These are phyloP conservation scores for Cordyceps farinosa DNA, from an alignment of 2,329 filamentous ascomycete species.

Conservation along the genomic window DNA sequence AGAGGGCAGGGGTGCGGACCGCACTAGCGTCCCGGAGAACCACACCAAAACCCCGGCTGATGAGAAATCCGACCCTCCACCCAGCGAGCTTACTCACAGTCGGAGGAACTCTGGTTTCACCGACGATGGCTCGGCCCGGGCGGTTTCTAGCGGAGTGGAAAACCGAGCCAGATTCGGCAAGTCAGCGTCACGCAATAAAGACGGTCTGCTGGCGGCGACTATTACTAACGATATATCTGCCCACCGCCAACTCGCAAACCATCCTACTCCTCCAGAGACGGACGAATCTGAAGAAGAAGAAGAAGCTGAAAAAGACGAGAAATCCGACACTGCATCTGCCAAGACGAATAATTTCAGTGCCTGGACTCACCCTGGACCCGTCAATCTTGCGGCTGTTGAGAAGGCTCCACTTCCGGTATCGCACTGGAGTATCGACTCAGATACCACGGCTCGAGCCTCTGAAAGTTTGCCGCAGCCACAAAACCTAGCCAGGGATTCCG, in stretches of 20 bases:
- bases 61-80: slow-evolving; percentile 10
- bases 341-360: neutral
- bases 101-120: slow-evolving; percentile 12
- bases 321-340: slow-evolving; percentile 25
- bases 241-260: slow-evolving; percentile 22
- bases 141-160: neutral
- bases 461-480: slow-evolving; percentile 22
- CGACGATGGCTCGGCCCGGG: slow-evolving; percentile 10
- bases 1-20: slow-evolving; percentile 6
- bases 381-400: slow-evolving; percentile 1
- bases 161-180: slow-evolving; percentile 13
- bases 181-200: slow-evolving; percentile 7
- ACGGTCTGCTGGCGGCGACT: slow-evolving; percentile 25
- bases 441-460: slow-evolving; percentile 2
- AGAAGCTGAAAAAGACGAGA: slow-evolving; percentile 30
- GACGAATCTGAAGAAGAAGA: slow-evolving; percentile 42
- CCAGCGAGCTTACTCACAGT: slow-evolving; percentile 6
- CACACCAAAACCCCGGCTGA: slow-evolving; percentile 11
- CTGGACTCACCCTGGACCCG: slow-evolving; percentile 29
- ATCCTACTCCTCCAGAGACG: slow-evolving; percentile 53
- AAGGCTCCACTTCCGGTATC: slow-evolving; percentile 16
- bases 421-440: slow-evolving; percentile 19
- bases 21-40: slow-evolving; percentile 6
- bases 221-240: slow-evolving; percentile 22
- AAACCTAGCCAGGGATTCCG: neutral